Conservation (phyloP, 495 filamentous ascomycete species). For the Tuber melanosporum region DNA sequence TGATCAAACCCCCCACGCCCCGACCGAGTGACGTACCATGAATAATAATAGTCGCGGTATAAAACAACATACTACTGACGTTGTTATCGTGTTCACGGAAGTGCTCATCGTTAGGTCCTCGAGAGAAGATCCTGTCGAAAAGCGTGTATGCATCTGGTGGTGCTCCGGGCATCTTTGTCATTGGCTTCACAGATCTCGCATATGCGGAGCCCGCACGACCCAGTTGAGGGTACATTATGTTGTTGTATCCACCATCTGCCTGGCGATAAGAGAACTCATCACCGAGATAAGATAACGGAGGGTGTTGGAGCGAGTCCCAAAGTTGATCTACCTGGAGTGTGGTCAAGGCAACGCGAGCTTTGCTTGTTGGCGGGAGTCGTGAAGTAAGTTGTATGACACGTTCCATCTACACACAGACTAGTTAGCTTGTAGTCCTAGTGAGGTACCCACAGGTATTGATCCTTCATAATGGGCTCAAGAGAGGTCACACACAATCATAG, state of each 20-base stretch:
- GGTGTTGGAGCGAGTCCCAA: constrained; percentile 65
- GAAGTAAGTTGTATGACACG: constrained; percentile 68
- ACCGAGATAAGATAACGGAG: constrained; percentile 55
- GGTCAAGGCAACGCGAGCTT: constrained; percentile 51
- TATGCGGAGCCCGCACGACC: constrained; percentile 59
- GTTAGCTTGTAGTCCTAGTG: neutral
- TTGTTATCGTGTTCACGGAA: constrained; percentile 66
- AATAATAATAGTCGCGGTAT: constrained; percentile 83
- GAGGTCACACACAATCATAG: constrained; percentile 43
- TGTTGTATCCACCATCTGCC: constrained; percentile 66
- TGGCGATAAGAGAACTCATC: constrained; percentile 54
- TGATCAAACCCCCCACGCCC: neutral
- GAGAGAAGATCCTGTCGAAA: constrained; percentile 67
- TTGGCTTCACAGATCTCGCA: constrained; percentile 64
- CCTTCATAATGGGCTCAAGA: constrained; percentile 1
- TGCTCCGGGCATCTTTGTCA: constrained; percentile 55
- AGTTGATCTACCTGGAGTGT: constrained; percentile 56
- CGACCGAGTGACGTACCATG: constrained; percentile 52
- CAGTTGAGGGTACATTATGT: constrained; percentile 56
- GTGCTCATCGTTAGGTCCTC: constrained; percentile 47
- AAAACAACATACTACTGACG: constrained; percentile 82
- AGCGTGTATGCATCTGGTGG: constrained; percentile 70
- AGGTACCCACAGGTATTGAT: neutral
- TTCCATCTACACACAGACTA: constrained; percentile 52
- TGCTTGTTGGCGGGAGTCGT: constrained; percentile 53